These are phyloP conservation scores for Saccharomycopsis babjevae DNA, from an alignment of 805 yeast genomes.

Conservation along the genomic window DNA sequence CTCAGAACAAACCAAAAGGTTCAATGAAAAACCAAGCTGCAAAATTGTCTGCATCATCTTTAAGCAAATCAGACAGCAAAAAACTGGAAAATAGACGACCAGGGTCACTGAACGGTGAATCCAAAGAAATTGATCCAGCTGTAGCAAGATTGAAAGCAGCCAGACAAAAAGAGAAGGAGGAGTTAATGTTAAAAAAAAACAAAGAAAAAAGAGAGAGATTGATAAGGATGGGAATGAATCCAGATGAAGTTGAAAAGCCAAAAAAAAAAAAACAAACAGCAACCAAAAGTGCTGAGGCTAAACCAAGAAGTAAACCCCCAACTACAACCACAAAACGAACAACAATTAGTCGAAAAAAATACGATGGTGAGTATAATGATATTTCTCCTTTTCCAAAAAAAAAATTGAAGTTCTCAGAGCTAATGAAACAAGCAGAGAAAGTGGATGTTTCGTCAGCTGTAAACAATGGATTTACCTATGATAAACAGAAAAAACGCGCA, in stretches of 20 bases:
- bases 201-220: conserved; percentile 4
- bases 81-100: neutral
- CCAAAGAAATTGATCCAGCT: conserved; percentile 47
- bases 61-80: neutral
- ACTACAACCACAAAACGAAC: neutral
- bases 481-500: neutral
- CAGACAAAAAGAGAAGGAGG: conserved; percentile 44
- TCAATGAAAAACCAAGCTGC: neutral
- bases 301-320: conserved; percentile 27
- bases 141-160: conserved; percentile 60
- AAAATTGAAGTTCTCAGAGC: conserved; percentile 51
- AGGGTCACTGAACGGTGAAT: neutral
- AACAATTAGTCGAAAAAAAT: conserved; percentile 9
- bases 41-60: neutral
- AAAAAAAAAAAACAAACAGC: conserved; percentile 26
- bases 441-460: conserved; percentile 41
- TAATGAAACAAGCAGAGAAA: conserved; percentile 57
- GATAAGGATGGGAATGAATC: conserved; percentile 9
- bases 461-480: conserved; percentile 20
- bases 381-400: conserved; percentile 22
- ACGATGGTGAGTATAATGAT: neutral
- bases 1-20: neutral
- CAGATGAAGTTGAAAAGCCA: conserved; percentile 1
- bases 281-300: conserved; percentile 20
- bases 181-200: conserved; percentile 16